These are phyloP conservation scores for Chenopodium formosanum DNA, from an alignment of 148 eudicot species.

Conservation along the genomic window DNA sequence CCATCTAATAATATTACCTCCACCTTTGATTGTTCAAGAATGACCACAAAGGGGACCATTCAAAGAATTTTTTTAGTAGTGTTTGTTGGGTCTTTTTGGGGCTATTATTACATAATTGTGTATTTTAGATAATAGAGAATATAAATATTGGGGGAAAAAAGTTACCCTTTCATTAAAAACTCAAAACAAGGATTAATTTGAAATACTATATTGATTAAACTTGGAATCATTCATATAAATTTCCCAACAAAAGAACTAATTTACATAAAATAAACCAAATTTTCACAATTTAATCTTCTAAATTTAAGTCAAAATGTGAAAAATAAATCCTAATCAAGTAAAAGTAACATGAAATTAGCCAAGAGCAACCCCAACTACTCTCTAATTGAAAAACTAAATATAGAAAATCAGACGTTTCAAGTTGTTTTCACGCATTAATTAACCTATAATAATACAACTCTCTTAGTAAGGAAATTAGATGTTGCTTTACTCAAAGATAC, in stretches of 20 bases:
- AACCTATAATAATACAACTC: slow-evolving; percentile 31
- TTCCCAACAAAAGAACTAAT: background rate
- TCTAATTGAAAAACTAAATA: slow-evolving; percentile 13
- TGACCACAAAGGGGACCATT: too few species aligned
- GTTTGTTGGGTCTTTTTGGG: too few species aligned
- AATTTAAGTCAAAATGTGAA: slow-evolving; percentile 2
- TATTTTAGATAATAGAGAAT: too few species aligned
- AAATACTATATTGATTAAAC: too few species aligned
- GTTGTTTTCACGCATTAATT: slow-evolving; percentile 45
- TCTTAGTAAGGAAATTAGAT: slow-evolving; percentile 26
- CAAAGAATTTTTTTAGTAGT: too few species aligned
- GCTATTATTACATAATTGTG: too few species aligned
- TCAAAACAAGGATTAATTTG: too few species aligned
- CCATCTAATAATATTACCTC: too few species aligned
- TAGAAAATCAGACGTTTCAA: slow-evolving; percentile 27
- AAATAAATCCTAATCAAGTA: background rate
- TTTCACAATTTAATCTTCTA: background rate
- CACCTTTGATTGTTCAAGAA: too few species aligned
- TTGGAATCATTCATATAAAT: too few species aligned
- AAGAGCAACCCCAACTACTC: slow-evolving; percentile 9
- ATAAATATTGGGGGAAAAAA: too few species aligned
- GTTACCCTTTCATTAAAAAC: too few species aligned
- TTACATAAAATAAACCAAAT: background rate
- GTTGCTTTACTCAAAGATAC: slow-evolving; percentile 34
- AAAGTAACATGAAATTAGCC: background rate